These are phyloP conservation scores for Buddleja alternifolia DNA, from an alignment of 257 asterid species.

Conservation along the genomic window DNA sequence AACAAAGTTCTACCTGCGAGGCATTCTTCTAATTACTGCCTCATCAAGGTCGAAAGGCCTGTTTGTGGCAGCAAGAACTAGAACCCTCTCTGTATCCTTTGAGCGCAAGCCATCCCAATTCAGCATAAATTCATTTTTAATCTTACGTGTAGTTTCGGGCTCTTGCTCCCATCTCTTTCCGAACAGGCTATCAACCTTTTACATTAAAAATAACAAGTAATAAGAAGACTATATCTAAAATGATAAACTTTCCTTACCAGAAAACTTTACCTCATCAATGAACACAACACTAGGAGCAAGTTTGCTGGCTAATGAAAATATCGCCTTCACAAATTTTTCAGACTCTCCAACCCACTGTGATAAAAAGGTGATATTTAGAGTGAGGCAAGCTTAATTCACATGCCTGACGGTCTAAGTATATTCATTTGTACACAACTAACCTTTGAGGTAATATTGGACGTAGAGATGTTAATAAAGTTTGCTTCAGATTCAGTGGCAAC, in stretches of 20 bases:
- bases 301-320: constrained; percentile 37
- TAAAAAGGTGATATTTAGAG: not conserved
- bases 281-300: constrained; percentile 38
- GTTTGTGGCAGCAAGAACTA: constrained; percentile 45
- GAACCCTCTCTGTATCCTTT: constrained; percentile 34
- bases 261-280: constrained; percentile 34
- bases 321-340: constrained; percentile 40
- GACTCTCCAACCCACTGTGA: constrained; percentile 43
- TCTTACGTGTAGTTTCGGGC: constrained; percentile 29
- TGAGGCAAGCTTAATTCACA: not conserved
- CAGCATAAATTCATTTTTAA: constrained; percentile 40
- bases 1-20: constrained; percentile 30
- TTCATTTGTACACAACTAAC: constrained; percentile 3
- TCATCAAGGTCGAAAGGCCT: constrained; percentile 50
- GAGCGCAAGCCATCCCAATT: constrained; percentile 45
- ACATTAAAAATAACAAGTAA: not conserved
- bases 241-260: not conserved
- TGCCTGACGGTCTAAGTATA: not conserved
- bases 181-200: constrained; percentile 41
- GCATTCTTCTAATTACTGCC: constrained; percentile 36
- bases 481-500: constrained; percentile 52
- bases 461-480: constrained; percentile 40
- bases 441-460: constrained; percentile 40
- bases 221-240: constrained; percentile 3
- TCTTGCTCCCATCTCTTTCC: constrained; percentile 33